These are phyloP conservation scores for Fusarium sp. DNA, from an alignment of 2,329 filamentous ascomycete genomes.

Conservation along the genomic window DNA sequence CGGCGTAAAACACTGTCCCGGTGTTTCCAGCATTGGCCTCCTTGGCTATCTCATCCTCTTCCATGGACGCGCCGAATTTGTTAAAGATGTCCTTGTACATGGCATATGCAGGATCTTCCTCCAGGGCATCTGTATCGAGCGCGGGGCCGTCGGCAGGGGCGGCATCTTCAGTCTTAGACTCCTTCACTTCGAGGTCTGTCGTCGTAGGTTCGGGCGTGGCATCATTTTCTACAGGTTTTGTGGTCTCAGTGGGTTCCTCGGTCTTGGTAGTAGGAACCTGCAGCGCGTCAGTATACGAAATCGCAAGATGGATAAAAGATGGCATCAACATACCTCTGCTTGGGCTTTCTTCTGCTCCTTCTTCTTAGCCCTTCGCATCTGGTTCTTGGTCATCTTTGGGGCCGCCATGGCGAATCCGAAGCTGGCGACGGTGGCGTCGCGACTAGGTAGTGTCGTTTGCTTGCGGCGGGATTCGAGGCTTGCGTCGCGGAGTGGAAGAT, in stretches of 20 bases:
- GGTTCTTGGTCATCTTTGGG: slow-evolving; percentile 90
- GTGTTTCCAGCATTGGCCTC: slow-evolving; percentile 79
- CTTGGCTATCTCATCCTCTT: slow-evolving; percentile 72
- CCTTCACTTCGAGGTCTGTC: slow-evolving; percentile 57
- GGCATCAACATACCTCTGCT: slow-evolving; percentile 59
- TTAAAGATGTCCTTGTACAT: slow-evolving; percentile 86
- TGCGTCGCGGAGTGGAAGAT: slow-evolving; percentile 54
- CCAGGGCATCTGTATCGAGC: slow-evolving; percentile 66
- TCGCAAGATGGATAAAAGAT: not conserved
- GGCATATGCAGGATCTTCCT: slow-evolving; percentile 81
- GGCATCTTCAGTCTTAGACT: slow-evolving; percentile 49
- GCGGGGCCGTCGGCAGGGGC: slow-evolving; percentile 62
- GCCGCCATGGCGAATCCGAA: slow-evolving; percentile 64
- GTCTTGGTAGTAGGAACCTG: slow-evolving; percentile 34
- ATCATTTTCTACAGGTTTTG: slow-evolving; percentile 45
- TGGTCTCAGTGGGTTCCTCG: slow-evolving; percentile 34
- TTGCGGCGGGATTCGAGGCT: slow-evolving; percentile 48
- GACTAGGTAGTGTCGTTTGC: slow-evolving; percentile 43
- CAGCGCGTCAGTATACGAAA: slow-evolving; percentile 33
- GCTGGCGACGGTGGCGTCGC: slow-evolving; percentile 44
- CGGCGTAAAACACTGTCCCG: slow-evolving; percentile 84
- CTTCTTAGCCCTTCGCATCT: slow-evolving; percentile 91
- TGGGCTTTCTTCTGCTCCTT: slow-evolving; percentile 85
- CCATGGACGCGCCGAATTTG: slow-evolving; percentile 77
- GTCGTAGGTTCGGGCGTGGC: slow-evolving; percentile 51